Base-by-base conservation (phyloP, 139 green algal genomes). In the Coelastrella sp. region DNA sequence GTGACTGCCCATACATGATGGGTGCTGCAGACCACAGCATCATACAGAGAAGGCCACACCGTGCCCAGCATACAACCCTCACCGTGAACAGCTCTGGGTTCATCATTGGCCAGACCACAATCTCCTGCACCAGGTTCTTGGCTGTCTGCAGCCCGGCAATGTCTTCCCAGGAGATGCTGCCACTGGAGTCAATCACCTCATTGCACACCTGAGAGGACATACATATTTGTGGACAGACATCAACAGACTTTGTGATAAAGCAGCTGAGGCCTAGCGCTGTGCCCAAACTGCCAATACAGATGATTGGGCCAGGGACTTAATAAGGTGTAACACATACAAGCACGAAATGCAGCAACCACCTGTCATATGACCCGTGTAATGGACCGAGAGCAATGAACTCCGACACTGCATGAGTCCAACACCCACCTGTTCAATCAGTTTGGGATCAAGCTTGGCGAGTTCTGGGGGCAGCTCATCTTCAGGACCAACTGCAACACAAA, bases 41-140 rank as follows among this genome's bases (percentile, higher is more conserved):
- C 32, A 47, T 47, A 47, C 32, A 47, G 32, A 47, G 32, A 47
- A 47, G 32, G 32, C 32, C 32, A 71, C 64, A 71, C 4, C 64
- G 16, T 14, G 11, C 5, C 17, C 73, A 61, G 86, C 47, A 20
- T 4, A 19, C 57, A 57, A 23, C 7, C n/a, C 89, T 80, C 60
- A 94, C 94, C 89, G 84, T 94, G 92, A 99, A 99, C 23, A 99
- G 94, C 65, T 97, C 80, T 7, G 98, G 98, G 92, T 99, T 98
- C 66, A 97, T 92, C 92, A 99, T 98, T 64, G 98, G 98, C 98
- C 98, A 99, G 60, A 99, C 98, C 47, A 99, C 96, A 83, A 99
- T 95, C 94, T 99, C 98, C 92, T 98, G 95, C 76, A 99, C 93
- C 78, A 98, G 93, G 65, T 93, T 76, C 94, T 99, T 99, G 76